Percentiles rank a stretch among this genome's conserved stretches.
Conservation (phyloP, 1,139 yeast genomes). For the Kodamaea derodonti region DNA sequence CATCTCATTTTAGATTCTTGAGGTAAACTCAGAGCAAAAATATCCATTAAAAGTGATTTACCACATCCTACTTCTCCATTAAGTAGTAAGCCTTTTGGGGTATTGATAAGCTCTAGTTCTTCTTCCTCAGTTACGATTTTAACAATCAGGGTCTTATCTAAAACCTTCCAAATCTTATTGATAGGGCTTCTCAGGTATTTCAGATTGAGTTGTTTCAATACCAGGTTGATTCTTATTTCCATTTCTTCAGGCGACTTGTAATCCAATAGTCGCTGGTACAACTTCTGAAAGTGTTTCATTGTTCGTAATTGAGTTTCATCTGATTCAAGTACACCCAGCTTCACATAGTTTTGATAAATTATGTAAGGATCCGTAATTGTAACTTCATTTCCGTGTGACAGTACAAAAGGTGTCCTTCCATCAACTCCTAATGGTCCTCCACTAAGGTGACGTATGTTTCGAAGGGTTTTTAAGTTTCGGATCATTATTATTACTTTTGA, state of each 20-base stretch:
- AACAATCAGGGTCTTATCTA: conserved; percentile 34
- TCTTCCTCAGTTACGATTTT: conserved; percentile 60
- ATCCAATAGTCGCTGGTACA: conserved; percentile 56
- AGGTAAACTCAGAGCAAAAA: conserved; percentile 65
- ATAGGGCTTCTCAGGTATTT: conserved; percentile 7
- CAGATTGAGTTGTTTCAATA: conserved; percentile 46
- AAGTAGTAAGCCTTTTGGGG: conserved; percentile 63
- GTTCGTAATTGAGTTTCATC: conserved; percentile 61
- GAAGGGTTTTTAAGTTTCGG: too few species aligned
- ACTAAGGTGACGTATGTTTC: too few species aligned
- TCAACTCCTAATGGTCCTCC: conserved; percentile 39
- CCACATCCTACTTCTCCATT: conserved; percentile 81
- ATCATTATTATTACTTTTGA: too few species aligned
- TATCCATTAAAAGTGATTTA: conserved; percentile 69
- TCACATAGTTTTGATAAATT: conserved; percentile 52
- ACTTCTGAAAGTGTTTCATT: conserved; percentile 61
- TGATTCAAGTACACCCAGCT: conserved; percentile 45
- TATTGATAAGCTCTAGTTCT: conserved; percentile 49
- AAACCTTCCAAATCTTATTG: conserved; percentile 4
- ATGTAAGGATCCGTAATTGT: conserved; percentile 63
- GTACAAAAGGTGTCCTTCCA: conserved; percentile 28
- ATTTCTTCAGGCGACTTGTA: conserved; percentile 56
- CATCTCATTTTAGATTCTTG: conserved; percentile 62
- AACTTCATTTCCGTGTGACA: conserved; percentile 15
- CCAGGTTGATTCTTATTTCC: conserved; percentile 41